A percentile compares a stretch with the other conserved stretches of the same genome.
These are phyloP conservation scores for Xylariomycetidae sp. DNA, from an alignment of 2,329 filamentous ascomycete species.

Conservation along the genomic window DNA sequence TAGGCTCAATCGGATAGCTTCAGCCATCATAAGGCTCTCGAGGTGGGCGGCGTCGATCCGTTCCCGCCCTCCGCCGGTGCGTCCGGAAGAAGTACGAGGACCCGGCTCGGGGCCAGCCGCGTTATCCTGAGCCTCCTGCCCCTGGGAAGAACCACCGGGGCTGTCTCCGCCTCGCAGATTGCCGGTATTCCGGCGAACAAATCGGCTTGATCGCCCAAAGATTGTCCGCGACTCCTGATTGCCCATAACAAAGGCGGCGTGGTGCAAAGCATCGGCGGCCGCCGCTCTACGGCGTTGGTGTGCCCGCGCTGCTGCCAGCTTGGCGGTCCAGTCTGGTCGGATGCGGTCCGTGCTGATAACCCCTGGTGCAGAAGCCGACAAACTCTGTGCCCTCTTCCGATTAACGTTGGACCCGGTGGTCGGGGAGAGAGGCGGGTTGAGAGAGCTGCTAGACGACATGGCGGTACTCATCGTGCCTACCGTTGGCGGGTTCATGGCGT, in stretches of 20 bases:
- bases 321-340: constrained; percentile 89
- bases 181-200: constrained; percentile 48
- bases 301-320: constrained; percentile 75
- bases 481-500: constrained; percentile 46
- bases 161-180: constrained; percentile 29
- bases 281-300: constrained; percentile 83
- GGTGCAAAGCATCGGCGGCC: constrained; percentile 88
- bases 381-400: constrained; percentile 46
- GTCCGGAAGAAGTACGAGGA: constrained; percentile 25
- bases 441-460: constrained; percentile 80
- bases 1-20: constrained; percentile 87
- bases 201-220: constrained; percentile 44
- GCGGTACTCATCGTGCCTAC: constrained; percentile 55
- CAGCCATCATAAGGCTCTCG: constrained; percentile 98
- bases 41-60: constrained; percentile 54
- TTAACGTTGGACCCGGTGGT: constrained; percentile 28
- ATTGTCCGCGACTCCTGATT: constrained; percentile 50
- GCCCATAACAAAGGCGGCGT: constrained; percentile 86
- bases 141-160: constrained; percentile 17
- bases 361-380: constrained; percentile 76
- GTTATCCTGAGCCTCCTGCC: constrained; percentile 20
- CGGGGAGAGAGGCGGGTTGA: constrained; percentile 54
- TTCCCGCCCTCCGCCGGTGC: constrained; percentile 15
- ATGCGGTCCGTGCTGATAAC: constrained; percentile 92
- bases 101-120: constrained; percentile 28